These are phyloP conservation scores for Anastatica hierochuntica DNA, from an alignment of 345 rosid genomes.

Conservation along the genomic window DNA sequence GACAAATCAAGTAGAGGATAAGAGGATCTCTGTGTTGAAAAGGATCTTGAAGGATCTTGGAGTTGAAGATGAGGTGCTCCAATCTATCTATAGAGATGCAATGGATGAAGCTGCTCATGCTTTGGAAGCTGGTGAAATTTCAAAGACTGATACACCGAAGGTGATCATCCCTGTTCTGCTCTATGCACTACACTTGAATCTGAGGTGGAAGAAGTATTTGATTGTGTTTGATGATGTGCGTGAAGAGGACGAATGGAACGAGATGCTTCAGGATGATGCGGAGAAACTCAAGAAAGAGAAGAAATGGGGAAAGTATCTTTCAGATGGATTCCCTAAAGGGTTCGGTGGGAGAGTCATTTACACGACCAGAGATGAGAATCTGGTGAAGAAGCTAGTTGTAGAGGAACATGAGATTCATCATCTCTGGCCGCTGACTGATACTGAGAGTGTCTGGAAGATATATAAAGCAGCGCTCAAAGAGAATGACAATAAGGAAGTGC, in stretches of 20 bases:
- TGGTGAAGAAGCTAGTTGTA: conserved; percentile 29
- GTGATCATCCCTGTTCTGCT: conserved; percentile 26
- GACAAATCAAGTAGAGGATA: no score
- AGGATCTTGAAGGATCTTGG: no score
- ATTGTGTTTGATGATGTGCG: conserved; percentile 32
- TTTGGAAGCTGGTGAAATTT: no score
- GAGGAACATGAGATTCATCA: conserved; percentile 23
- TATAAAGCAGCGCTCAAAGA: conserved; percentile 10
- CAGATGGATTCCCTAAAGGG: conserved; percentile 40
- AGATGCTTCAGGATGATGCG: neutral
- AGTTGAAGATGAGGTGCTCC: no score
- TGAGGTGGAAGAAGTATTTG: no score
- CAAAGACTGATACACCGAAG: no score
- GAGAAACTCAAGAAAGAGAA: neutral
- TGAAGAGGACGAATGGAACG: conserved; percentile 1
- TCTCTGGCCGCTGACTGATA: conserved; percentile 23
- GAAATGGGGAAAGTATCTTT: conserved; percentile 24
- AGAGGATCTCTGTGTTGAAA: no score
- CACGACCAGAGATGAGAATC: conserved; percentile 26
- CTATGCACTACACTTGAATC: conserved; percentile 30
- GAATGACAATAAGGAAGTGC: neutral
- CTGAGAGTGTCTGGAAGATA: conserved; percentile 24
- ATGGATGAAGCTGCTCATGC: no score
- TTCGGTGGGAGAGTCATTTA: conserved; percentile 36
- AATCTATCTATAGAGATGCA: no score